Evolutionary conservation across 2,329 filamentous ascomycete genomes (phyloP).

Genomic region (Hymenoscyphus albidus): DNA sequence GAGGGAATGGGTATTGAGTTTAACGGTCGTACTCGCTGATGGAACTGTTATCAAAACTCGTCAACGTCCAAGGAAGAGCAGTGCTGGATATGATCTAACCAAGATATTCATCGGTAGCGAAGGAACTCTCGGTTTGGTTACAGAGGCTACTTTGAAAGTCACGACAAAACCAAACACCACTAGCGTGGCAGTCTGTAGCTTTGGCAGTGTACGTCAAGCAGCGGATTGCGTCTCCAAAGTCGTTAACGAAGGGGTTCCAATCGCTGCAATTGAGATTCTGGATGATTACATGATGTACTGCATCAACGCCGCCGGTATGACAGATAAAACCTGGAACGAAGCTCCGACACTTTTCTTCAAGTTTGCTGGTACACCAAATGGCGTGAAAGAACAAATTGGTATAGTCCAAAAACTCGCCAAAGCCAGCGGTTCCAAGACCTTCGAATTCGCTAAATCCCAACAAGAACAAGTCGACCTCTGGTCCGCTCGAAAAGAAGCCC

Average conservation of each 20-base stretch:
- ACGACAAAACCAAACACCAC: conserved; percentile 76
- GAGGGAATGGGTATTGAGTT: conserved; percentile 84
- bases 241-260: conserved; percentile 74
- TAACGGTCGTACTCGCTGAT: conserved; percentile 87
- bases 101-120: conserved; percentile 87
- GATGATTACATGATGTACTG: conserved; percentile 85
- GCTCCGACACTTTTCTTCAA: conserved; percentile 81
- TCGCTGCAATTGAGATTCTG: conserved; percentile 88
- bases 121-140: conserved; percentile 86
- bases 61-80: conserved; percentile 83
- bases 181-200: conserved; percentile 72
- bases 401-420: conserved; percentile 63
- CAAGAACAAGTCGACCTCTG: conserved; percentile 75
- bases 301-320: conserved; percentile 64
- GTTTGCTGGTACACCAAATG: conserved; percentile 65
- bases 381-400: conserved; percentile 74
- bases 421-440: conserved; percentile 58
- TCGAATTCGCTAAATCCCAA: conserved; percentile 70
- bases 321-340: conserved; percentile 64
- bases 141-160: conserved; percentile 84
- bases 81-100: conserved; percentile 87
- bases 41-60: conserved; percentile 87
- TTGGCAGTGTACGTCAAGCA: conserved; percentile 43
- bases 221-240: conserved; percentile 70
- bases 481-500: conserved; percentile 77